A percentile compares a stretch with the other conserved stretches of the same genome.
Conservation (phyloP, 495 filamentous ascomycete species). For the Elasticomyces elasticus region DNA sequence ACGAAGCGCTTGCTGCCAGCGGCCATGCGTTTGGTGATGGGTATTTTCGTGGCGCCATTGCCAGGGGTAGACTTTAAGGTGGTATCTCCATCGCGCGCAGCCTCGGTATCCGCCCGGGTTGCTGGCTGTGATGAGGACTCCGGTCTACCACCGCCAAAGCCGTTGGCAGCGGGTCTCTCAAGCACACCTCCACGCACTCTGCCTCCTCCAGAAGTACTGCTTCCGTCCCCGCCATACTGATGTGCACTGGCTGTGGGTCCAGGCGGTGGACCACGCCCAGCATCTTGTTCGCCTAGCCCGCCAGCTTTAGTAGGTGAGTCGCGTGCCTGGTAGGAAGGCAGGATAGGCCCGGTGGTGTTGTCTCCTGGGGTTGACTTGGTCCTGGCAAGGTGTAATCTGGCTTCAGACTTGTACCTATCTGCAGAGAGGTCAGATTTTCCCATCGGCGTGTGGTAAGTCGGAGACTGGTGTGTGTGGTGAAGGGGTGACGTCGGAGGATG, state of each 20-base stretch:
- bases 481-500: no score
- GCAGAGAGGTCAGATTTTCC: constrained; percentile 44
- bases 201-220: constrained; percentile 5
- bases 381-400: constrained; percentile 11
- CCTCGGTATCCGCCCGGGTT: constrained; percentile 45
- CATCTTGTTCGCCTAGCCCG: constrained; percentile 16
- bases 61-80: constrained; percentile 24
- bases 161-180: constrained; percentile 23
- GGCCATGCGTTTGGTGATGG: constrained; percentile 14
- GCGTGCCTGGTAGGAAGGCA: constrained; percentile 1
- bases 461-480: no score
- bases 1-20: constrained; percentile 41
- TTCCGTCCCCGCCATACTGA: neutral
- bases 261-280: constrained; percentile 11
- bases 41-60: constrained; percentile 31
- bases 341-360: constrained; percentile 5
- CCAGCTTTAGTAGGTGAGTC: constrained; percentile 7
- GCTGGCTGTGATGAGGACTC: constrained; percentile 33
- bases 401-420: constrained; percentile 16
- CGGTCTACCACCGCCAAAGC: constrained; percentile 29
- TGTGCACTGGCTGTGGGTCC: constrained; percentile 4
- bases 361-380: neutral
- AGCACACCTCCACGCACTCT: constrained; percentile 3
- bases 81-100: constrained; percentile 43
- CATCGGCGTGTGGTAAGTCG: constrained; percentile 42